Base-by-base conservation (phyloP, 2,329 filamentous ascomycete genomes). In the Xylariaceae sp. region DNA sequence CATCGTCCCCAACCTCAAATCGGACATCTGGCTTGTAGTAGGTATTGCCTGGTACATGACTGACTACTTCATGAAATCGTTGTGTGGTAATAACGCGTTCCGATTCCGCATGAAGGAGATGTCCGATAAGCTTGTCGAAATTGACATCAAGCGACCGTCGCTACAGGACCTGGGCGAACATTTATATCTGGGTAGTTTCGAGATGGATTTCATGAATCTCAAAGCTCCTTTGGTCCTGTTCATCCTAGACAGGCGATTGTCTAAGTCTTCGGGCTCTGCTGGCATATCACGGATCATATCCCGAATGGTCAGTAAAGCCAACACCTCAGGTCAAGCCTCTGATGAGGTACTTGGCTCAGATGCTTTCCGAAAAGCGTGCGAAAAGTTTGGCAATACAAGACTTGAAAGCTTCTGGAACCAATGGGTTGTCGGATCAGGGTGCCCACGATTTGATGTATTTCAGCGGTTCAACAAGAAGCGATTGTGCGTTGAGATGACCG, bases 401-500 rank as follows among this genome's bases (percentile, higher is more conserved):
- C 77, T 96, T 0, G 93, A 98, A 48, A 75, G 80, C 1, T 97
- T 98, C 61, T 97, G 94, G 75, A 81, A 83, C 33, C 91, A 98
- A 60, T 98, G 91, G 91, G 79, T 98, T 1, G 79, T 85, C 49
- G 85, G 87, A 9, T 83, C 89, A 13, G 94, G 94, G 1, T 97
- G 90, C 55, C 93, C 94, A 0, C 79, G 83, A 32, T 95, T 98
- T 53, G 76, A 85, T 37, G 87, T 95, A 37, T 86, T 82, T 30
- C 90, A 95, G 51, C 79, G 84, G 15, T 98, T 98, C 68, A 98
- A 98, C 61, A 97, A 97, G 70, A 98, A 98, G 69, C 87, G 94
- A 54, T 74, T 97, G 3, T 90, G 91, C 19, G 89, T 98, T 1
- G 90, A 97, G 63, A 86, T 98, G 73, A 85, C 81, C 9, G 87